Percentiles rank a stretch among this genome's conserved stretches.
Evolutionary conservation across 2,329 filamentous ascomycete genomes (phyloP).

Genomic region (Dothistroma septosporum): DNA sequence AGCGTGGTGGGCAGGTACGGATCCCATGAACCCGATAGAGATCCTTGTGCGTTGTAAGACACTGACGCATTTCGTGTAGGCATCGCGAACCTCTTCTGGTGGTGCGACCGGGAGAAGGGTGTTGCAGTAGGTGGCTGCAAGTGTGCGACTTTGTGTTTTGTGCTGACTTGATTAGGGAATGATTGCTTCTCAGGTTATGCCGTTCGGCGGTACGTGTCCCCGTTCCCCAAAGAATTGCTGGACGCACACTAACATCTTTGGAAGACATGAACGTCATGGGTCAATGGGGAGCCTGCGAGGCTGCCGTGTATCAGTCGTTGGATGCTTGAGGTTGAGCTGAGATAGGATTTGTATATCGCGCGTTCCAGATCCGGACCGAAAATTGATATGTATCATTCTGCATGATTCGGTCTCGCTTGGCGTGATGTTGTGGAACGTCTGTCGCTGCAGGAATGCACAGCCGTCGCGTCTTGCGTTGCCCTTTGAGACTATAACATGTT

Average conservation of each 20-base stretch:
- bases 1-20: slow-evolving; percentile 27
- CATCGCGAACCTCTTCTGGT: slow-evolving; percentile 39
- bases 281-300: slow-evolving; percentile 34
- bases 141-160: not conserved
- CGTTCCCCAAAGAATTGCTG: too few species aligned
- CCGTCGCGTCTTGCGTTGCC: not conserved
- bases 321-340: not conserved
- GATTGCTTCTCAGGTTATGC: slow-evolving; percentile 38
- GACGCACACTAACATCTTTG: too few species aligned
- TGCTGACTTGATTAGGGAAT: slow-evolving; percentile 23
- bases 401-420: not conserved
- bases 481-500: not conserved
- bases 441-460: not conserved
- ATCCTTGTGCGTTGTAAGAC: slow-evolving; percentile 31
- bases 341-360: not conserved
- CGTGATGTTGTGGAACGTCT: not conserved
- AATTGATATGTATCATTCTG: not conserved
- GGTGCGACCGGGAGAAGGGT: slow-evolving; percentile 37
- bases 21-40: slow-evolving; percentile 14
- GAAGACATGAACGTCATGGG: slow-evolving; percentile 30
- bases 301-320: slow-evolving; percentile 26
- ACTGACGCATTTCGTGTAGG: slow-evolving; percentile 24
- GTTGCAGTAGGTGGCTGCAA: slow-evolving; percentile 16
- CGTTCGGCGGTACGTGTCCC: slow-evolving; percentile 29
- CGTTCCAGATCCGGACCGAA: not conserved